Evolutionary conservation across 1,284 basidiomycete species (phyloP), one percentile per base, ranked within the genome.

Genomic region (Marasmius oreades): DNA sequence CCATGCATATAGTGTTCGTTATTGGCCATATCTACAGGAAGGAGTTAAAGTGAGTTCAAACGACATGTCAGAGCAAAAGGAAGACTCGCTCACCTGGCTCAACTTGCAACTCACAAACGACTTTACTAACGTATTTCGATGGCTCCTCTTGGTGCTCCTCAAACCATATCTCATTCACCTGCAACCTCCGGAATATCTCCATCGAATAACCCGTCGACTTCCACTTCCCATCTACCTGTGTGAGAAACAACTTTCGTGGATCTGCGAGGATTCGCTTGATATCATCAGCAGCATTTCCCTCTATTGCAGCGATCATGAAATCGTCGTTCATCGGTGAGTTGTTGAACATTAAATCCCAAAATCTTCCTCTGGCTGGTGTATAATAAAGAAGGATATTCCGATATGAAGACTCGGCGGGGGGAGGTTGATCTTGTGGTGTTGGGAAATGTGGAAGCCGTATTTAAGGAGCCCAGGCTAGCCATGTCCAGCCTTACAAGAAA

Each of bases 21-120:
- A 55, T 76, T 79, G 52, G 77, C 66, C 81, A 83, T 82, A 53
- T 80, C 79, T 82, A 57, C 12, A 52, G 34, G 11, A 31, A 45
- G 20, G 23, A 34, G 24, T n/a, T n/a, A n/a, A n/a, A n/a, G n/a
- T n/a, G n/a, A n/a, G n/a, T n/a, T n/a, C n/a, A 26, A 44, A 8
- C 7, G 22, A 20, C 42, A 28, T 18, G 18, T 54, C 44, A 5
- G 37, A 1, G 14, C 10, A 28, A 1, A 16, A 34, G 22, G 36
- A 46, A 20, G 26, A 47, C 23, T 43, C 22, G 54, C 64, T 28
- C 56, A 80, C 80, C 77, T 66, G 70, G 64, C 16, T 73, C 70
- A 20, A 82, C 78, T 26, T 72, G 73, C 47, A 78, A 72, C 61
- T 81, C 77, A 26, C 64, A 70, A 10, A 76, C 71, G 12, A 78